A percentile compares a stretch with the other conserved stretches of the same genome.
These are phyloP conservation scores for Aspergillus brunneoviolaceus DNA, from an alignment of 2,329 filamentous ascomycete genomes.

Conservation along the genomic window DNA sequence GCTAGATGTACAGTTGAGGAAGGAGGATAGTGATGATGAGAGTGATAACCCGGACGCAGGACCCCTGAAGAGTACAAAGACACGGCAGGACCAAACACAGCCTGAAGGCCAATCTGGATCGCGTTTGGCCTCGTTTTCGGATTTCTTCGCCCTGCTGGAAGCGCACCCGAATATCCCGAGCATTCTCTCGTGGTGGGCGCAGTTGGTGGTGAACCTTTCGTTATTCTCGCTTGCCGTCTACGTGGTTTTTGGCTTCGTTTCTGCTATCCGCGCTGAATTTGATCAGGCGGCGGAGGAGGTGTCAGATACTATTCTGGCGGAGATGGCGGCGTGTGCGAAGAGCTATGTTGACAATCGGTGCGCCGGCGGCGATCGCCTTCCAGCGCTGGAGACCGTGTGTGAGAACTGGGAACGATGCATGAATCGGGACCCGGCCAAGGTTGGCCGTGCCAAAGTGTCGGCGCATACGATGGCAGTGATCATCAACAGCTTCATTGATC, in stretches of 20 bases:
- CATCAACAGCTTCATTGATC: conserved; percentile 88
- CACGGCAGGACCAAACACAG: conserved; percentile 19
- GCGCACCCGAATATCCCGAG: conserved; percentile 64
- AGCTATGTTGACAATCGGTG: conserved; percentile 78
- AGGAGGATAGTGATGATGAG: conserved; percentile 44
- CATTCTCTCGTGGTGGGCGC: conserved; percentile 66
- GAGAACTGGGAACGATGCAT: conserved; percentile 84
- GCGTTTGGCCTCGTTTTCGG: conserved; percentile 42
- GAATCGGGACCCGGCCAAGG: conserved; percentile 73
- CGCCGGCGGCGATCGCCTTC: conserved; percentile 62
- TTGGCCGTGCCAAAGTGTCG: conserved; percentile 76
- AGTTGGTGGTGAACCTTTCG: conserved; percentile 55
- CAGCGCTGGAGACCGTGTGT: conserved; percentile 72
- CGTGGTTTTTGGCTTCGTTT: conserved; percentile 67
- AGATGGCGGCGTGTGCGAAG: conserved; percentile 71
- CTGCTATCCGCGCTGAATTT: conserved; percentile 72
- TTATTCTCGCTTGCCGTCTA: conserved; percentile 56
- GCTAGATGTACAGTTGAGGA: conserved; percentile 43
- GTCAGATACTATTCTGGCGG: conserved; percentile 66
- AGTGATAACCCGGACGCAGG: conserved; percentile 41
- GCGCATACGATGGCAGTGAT: conserved; percentile 89
- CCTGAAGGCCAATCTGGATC: conserved; percentile 26
- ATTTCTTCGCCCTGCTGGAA: conserved; percentile 62
- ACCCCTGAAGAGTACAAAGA: conserved; percentile 35
- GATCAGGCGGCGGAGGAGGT: conserved; percentile 68